These are phyloP conservation scores for Hyaloscypha finlandica DNA, from an alignment of 495 filamentous ascomycete species.

Conservation along the genomic window DNA sequence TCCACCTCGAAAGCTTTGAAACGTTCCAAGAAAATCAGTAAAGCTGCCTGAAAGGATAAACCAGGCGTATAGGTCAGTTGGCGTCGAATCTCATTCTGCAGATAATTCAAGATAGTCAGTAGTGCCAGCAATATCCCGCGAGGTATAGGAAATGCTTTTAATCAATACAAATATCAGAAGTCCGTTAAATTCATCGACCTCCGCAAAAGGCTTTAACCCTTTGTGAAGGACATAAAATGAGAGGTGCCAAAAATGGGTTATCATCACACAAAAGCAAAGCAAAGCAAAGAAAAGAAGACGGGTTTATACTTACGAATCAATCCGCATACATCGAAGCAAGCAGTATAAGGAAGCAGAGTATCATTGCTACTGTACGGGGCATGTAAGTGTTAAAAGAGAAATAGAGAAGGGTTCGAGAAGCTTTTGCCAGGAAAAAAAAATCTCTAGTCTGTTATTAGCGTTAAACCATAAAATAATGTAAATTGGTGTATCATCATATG, in stretches of 20 bases:
- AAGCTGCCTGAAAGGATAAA: too few relatives aligned
- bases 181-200: conserved; percentile 58
- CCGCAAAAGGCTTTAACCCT: conserved; percentile 51
- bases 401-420: too few relatives aligned
- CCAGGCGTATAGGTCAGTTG: conserved; percentile 19
- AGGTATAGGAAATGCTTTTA: not conserved
- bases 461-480: not conserved
- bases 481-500: not conserved
- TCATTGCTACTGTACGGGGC: too few relatives aligned
- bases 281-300: not conserved
- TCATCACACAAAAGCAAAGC: conserved; percentile 47
- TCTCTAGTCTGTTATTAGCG: too few relatives aligned
- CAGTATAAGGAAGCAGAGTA: not conserved
- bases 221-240: conserved; percentile 32
- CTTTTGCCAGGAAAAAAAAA: too few relatives aligned
- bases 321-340: not conserved
- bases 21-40: too few relatives aligned
- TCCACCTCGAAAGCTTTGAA: too few relatives aligned
- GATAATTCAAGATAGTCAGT: not conserved
- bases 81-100: not conserved
- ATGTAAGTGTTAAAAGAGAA: too few relatives aligned
- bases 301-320: not conserved
- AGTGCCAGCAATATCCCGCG: not conserved
- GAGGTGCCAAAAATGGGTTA: conserved; percentile 62
- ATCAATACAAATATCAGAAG: conserved; percentile 48